phyloP scores from a whole-genome alignment of 2,329 filamentous ascomycete genomes.

The Fusarium setosum region DNA sequence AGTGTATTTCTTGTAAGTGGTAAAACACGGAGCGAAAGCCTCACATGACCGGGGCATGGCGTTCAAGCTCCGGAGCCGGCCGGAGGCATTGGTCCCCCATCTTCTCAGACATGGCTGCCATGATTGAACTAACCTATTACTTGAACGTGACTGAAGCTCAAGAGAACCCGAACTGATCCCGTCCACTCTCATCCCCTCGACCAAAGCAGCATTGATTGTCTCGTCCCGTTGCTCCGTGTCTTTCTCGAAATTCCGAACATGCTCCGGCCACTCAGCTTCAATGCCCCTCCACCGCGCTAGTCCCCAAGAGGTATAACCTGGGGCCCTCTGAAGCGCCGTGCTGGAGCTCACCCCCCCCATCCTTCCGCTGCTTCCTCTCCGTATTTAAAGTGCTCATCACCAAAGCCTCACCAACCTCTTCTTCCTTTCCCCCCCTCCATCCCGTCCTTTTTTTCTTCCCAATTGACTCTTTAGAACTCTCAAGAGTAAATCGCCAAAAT shows the following conservation, averaged over 20 bases:
- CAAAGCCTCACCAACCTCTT: slow-evolving; percentile 30
- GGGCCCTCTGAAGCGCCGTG: slow-evolving; percentile 9
- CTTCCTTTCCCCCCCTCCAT: slow-evolving; percentile 32
- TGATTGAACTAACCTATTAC: not conserved
- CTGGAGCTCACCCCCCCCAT: slow-evolving; percentile 32
- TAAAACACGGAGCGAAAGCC: not conserved
- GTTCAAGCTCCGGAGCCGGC: not conserved
- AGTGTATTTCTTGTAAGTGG: slow-evolving; percentile 7
- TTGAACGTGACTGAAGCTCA: not conserved
- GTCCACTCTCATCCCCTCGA: not conserved
- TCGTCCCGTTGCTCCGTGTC: slow-evolving; percentile 31
- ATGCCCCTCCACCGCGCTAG: slow-evolving; percentile 16
- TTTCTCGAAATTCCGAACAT: slow-evolving; percentile 39
- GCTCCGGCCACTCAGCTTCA: slow-evolving; percentile 37
- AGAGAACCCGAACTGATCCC: not conserved
- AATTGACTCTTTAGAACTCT: slow-evolving; percentile 33
- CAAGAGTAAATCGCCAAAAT: slow-evolving; percentile 59
- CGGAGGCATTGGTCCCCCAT: not conserved
- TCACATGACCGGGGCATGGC: not conserved
- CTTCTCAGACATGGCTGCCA: not conserved
- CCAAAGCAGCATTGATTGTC: not conserved
- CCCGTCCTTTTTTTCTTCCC: slow-evolving; percentile 36
- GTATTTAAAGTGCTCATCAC: slow-evolving; percentile 42
- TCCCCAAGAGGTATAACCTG: slow-evolving; percentile 5
- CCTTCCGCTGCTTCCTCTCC: slow-evolving; percentile 30